Evolutionary conservation across 176 grass and related monocot species (phyloP).

Genomic region (Aegilops longissima): DNA sequence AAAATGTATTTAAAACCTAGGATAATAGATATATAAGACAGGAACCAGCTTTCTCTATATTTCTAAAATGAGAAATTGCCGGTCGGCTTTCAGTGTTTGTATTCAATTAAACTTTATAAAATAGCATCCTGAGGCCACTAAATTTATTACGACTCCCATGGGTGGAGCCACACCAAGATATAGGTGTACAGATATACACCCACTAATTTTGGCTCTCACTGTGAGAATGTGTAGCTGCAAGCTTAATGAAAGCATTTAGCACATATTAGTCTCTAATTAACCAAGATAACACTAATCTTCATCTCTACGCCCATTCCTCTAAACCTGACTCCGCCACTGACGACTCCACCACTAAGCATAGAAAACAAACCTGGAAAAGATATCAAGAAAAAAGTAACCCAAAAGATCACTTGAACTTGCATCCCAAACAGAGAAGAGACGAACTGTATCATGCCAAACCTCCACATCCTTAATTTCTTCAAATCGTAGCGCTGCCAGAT

Average conservation of each 20-base stretch:
- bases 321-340: neutral
- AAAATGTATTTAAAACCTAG: neutral
- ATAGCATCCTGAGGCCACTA: neutral
- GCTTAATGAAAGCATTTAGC: no score
- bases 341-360: conserved; percentile 11
- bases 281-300: no score
- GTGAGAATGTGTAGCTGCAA: no score
- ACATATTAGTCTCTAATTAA: no score
- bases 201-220: no score
- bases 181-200: no score
- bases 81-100: neutral
- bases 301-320: no score
- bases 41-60: neutral
- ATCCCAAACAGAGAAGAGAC: conserved; percentile 81
- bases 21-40: conserved; percentile 20
- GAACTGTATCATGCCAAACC: conserved; percentile 90
- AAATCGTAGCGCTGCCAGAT: conserved; percentile 70
- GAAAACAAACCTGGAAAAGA: conserved; percentile 70
- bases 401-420: conserved; percentile 70
- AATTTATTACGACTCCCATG: conserved; percentile 17
- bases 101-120: conserved; percentile 3
- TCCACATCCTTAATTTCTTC: conserved; percentile 78
- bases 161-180: no score
- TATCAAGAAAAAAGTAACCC: conserved; percentile 96
- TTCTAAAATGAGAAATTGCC: conserved; percentile 14